Percentiles rank a stretch among this genome's conserved stretches.
Conservation (phyloP, 305 asterid genomes). For the Fraxinus floribunda region DNA sequence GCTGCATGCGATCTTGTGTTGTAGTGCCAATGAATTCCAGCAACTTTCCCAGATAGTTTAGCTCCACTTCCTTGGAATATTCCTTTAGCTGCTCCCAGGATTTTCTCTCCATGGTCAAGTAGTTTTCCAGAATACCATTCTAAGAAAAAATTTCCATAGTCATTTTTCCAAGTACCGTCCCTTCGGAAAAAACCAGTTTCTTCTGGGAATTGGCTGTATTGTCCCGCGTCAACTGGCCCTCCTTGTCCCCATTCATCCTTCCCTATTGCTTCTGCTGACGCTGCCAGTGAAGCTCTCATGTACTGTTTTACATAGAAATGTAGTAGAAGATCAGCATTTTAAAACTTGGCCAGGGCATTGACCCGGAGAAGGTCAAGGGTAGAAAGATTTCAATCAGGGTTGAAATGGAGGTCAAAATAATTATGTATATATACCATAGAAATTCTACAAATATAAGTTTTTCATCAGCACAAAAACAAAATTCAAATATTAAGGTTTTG, state of each 20-base stretch:
- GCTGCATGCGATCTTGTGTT: slow-evolving; percentile 87
- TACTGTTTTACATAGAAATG: slow-evolving; percentile 50
- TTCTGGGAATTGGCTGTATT: slow-evolving; percentile 75
- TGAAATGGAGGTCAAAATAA: not conserved
- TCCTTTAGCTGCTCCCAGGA: slow-evolving; percentile 59
- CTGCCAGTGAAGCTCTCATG: slow-evolving; percentile 86
- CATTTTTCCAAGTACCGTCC: slow-evolving; percentile 82
- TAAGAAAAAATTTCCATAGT: slow-evolving; percentile 72
- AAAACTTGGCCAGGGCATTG: not conserved
- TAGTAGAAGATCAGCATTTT: not conserved
- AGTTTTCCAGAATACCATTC: slow-evolving; percentile 81
- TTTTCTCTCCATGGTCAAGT: slow-evolving; percentile 73
- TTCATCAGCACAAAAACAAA: not conserved
- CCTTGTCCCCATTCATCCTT: slow-evolving; percentile 73
- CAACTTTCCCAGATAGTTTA: slow-evolving; percentile 82
- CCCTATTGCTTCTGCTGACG: slow-evolving; percentile 67
- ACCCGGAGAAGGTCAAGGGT: not conserved
- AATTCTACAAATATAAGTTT: not conserved
- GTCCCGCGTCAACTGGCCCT: slow-evolving; percentile 87
- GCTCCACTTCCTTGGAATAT: slow-evolving; percentile 71
- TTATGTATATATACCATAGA: not conserved
- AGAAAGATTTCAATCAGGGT: not conserved
- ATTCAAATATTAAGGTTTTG: not conserved
- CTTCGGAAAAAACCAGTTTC: slow-evolving; percentile 75
- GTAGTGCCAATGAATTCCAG: slow-evolving; percentile 94